Evolutionary conservation across 495 filamentous ascomycete genomes (phyloP).

Genomic region (Penicillium odoratum): DNA sequence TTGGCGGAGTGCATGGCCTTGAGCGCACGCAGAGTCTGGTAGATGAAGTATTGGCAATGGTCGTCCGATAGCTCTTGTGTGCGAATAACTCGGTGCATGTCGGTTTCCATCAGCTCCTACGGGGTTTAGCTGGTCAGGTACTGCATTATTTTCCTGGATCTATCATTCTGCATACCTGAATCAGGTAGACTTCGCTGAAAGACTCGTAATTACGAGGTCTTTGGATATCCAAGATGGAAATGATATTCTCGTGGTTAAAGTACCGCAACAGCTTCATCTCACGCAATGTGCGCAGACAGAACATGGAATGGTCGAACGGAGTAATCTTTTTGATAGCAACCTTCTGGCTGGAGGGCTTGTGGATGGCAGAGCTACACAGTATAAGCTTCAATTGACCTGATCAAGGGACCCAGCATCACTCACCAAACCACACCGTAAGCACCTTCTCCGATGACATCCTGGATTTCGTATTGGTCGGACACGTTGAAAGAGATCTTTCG

Average conservation of each 20-base stretch:
- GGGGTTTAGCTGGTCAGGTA: constrained; percentile 11
- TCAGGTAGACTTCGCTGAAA: constrained; percentile 98
- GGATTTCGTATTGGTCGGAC: constrained; percentile 98
- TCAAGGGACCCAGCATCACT: constrained; percentile 26
- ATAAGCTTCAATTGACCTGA: constrained; percentile 15
- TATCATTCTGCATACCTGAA: constrained; percentile 67
- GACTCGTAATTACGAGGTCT: constrained; percentile 93
- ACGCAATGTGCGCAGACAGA: constrained; percentile 92
- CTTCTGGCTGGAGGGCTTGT: constrained; percentile 98
- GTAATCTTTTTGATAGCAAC: constrained; percentile 99
- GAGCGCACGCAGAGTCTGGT: constrained; percentile 95
- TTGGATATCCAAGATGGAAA: constrained; percentile 98
- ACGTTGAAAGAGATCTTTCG: constrained; percentile 99
- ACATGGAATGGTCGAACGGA: constrained; percentile 99
- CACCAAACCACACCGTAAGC: constrained; percentile 99
- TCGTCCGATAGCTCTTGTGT: constrained; percentile 98
- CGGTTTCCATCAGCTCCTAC: constrained; percentile 99
- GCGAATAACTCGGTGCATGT: constrained; percentile 99
- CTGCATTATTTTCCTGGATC: not conserved
- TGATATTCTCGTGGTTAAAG: constrained; percentile 99
- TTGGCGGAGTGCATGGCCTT: constrained; percentile 99
- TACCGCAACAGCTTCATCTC: constrained; percentile 99
- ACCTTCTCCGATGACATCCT: constrained; percentile 98
- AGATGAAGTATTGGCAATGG: constrained; percentile 99
- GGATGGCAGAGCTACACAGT: constrained; percentile 78